Base-by-base conservation (phyloP, 2,329 filamentous ascomycete species). In the Monilinia vaccinii-corymbosi region DNA sequence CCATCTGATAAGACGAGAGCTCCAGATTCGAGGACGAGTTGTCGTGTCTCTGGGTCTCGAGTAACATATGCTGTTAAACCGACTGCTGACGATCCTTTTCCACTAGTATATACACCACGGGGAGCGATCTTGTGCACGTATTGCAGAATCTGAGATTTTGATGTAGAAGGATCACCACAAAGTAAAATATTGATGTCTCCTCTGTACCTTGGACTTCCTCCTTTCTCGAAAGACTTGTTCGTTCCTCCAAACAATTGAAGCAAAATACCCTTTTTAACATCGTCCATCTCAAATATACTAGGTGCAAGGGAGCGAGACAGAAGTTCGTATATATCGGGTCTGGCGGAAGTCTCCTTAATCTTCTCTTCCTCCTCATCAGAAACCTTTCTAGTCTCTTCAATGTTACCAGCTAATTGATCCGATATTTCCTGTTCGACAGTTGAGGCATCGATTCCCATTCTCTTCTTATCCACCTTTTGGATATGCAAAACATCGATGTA, bases 61-160 rank as follows among this genome's bases (percentile, higher is more conserved):
- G 86, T 89, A 49, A 90, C 82, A 68, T 89, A 89, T n/a, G 87
- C 87, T 16, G 87, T 90, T 44, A 90, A 77, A 81, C 87, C 87
- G 40, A 90, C 87, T 11, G 87, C 87, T 2, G 86, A 89, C 4
- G 86, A 89, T 61, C 87, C 87, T 70, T 89, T 89, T 63, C 87
- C 87, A 63, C 85, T 88, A 18, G 87, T 90, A 72, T 90, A 90
- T 6, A 90, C 83, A 72, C 87, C 87, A 61, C 94, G 88, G 44
- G 94, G 94, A 5, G 94, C 94, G 70, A 99, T 99, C 75, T 96
- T 95, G 81, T 99, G 93, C 31, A 99, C 88, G 70, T 99, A 99
- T 64, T 91, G 83, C 32, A 99, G 81, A 60, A 99, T 78, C 74
- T 99, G 95, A 13, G 94, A 99, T 74, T 99, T 99, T 44, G 94